Percentiles rank a stretch among this genome's conserved stretches.
Evolutionary conservation across 345 rosid genomes (phyloP).

Genomic region (Hibiscus mutabilis): DNA sequence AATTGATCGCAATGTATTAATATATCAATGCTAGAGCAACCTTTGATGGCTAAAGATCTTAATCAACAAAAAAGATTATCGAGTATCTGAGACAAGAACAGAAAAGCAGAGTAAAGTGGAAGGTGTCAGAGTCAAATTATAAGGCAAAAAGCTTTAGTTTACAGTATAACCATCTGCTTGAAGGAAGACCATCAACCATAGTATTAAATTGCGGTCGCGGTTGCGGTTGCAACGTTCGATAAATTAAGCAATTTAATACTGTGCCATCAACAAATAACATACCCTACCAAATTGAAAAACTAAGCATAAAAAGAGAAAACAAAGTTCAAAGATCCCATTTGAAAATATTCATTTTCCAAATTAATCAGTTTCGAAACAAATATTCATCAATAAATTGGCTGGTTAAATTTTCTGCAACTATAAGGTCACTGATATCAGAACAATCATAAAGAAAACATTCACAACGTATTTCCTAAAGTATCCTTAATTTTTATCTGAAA

Average conservation of each 20-base stretch:
- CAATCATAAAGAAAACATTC: neutral
- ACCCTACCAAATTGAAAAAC: neutral
- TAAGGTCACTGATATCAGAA: neutral
- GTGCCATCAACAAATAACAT: neutral
- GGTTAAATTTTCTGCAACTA: too few species aligned
- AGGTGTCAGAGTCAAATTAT: neutral
- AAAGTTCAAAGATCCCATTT: too few species aligned
- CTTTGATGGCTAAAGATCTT: conserved; percentile 12
- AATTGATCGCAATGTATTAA: neutral
- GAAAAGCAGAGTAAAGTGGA: neutral
- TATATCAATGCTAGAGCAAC: neutral
- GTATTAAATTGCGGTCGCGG: too few species aligned
- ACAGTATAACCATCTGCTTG: neutral
- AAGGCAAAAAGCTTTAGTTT: neutral
- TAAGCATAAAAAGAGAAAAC: neutral
- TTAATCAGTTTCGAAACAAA: too few species aligned
- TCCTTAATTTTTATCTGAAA: neutral
- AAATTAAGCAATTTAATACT: too few species aligned
- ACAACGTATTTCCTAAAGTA: neutral
- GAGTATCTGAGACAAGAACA: conserved; percentile 1
- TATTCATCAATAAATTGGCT: too few species aligned
- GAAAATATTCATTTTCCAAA: too few species aligned
- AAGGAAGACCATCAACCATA: neutral
- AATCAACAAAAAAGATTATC: conserved; percentile 15
- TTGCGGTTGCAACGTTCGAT: too few species aligned